Base-by-base conservation (phyloP, 805 yeast genomes). In the Spathaspora sp. region DNA sequence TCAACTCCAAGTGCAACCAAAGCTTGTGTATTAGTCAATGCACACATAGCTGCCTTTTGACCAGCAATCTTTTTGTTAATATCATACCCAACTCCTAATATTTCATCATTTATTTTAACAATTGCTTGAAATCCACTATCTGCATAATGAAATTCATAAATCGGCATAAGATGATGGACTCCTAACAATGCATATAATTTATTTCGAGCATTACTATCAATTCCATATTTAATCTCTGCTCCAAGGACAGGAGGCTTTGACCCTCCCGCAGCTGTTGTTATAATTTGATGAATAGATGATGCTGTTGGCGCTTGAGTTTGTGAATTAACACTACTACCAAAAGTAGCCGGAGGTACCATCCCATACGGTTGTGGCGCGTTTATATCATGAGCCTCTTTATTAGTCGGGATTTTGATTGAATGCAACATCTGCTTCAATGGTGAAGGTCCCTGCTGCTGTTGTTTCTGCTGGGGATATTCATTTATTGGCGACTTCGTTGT, bases 41-140 rank as follows among this genome's bases (percentile, higher is more conserved):
- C 72, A 31, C 59, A 57, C 61, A 63, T 63, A 3, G 80, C 75
- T 39, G 77, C 77, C 53, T 62, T 62, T 44, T 70, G 75, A 19
- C 67, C 59, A 10, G 77, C 78, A 18, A 60, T 59, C 50, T 72
- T 73, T 52, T 71, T 73, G 52, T 63, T 69, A 14, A 55, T 54
- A 38, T 70, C 75, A 44, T 52, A 49, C 9, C 70, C 69, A 12
- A 54, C 55, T 16, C 77, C 76, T 9, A 75, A 59, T 5, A 61
- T 57, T 10, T 57, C 55, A 42, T 65, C 47, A 47, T 68, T 66
- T 8, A 73, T 65, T 20, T 57, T 51, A 28, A 74, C 63, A 12
- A 64, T 53, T 1, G 61, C 65, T 28, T 58, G 64, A 50, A 57
- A 61, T 10, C 61, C 64, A 28, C 57, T 57, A 0, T 57, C 61